Conservation (phyloP, 257 asterid genomes). For the Solanum arcanum region DNA sequence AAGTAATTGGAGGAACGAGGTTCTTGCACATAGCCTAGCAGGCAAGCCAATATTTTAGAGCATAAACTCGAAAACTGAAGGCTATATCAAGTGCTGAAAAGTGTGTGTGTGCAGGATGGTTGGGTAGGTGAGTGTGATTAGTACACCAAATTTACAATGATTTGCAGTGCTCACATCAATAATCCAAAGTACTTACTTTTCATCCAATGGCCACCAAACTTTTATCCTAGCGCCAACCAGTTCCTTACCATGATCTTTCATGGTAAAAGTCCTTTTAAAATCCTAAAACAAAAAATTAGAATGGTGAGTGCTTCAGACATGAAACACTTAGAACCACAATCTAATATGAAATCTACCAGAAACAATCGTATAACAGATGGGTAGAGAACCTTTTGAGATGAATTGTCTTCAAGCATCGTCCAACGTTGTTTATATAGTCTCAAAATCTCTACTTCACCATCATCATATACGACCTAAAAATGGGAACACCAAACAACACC, state of each 20-base stretch:
- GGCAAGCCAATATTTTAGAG: not conserved
- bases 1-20: not conserved
- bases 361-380: not conserved
- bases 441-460: constrained; percentile 29
- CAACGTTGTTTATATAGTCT: constrained; percentile 35
- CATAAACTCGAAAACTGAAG: not conserved
- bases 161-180: not conserved
- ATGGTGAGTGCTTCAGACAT: not conserved
- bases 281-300: constrained; percentile 11
- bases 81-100: not conserved
- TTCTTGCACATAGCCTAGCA: not conserved
- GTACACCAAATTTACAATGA: not conserved
- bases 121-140: not conserved
- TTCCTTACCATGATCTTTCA: constrained; percentile 25
- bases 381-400: constrained; percentile 9
- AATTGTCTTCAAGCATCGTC: constrained; percentile 9
- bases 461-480: constrained; percentile 36
- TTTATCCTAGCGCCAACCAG: constrained; percentile 35
- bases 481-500: not conserved
- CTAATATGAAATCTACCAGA: no score
- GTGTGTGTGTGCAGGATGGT: not conserved
- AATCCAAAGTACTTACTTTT: constrained; percentile 18
- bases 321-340: not conserved
- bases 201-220: constrained; percentile 43
- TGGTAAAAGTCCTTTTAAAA: not conserved